These are phyloP conservation scores for Fraxinus dipetala DNA, from an alignment of 305 asterid species.

Conservation along the genomic window DNA sequence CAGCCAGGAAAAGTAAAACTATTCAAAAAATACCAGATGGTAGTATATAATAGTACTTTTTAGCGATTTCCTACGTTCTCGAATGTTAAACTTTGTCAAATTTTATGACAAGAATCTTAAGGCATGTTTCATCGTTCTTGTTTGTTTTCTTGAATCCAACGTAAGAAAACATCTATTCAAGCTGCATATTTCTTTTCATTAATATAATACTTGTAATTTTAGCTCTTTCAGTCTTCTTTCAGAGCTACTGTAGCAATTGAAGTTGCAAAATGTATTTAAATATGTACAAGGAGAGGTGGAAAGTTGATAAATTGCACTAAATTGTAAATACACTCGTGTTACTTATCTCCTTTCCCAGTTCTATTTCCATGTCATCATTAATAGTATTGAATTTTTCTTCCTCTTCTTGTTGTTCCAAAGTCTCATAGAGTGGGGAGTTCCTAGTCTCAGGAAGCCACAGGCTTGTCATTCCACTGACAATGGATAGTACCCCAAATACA, in stretches of 20 bases:
- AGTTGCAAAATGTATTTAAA: background rate
- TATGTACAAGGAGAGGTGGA: background rate
- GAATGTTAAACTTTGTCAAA: background rate
- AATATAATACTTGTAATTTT: background rate
- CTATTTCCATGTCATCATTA: slow-evolving; percentile 22
- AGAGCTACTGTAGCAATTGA: background rate
- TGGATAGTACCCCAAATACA: slow-evolving; percentile 36
- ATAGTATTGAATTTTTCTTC: slow-evolving; percentile 27
- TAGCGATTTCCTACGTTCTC: background rate
- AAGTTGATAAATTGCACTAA: background rate
- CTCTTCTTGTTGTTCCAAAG: slow-evolving; percentile 50
- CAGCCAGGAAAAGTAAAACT: slow-evolving; percentile 23
- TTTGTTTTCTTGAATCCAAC: background rate
- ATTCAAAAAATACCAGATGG: background rate
- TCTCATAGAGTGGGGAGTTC: slow-evolving; percentile 45
- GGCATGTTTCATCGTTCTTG: background rate
- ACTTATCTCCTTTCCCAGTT: slow-evolving; percentile 24
- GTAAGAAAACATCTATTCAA: background rate
- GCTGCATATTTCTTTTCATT: background rate
- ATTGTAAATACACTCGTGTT: background rate
- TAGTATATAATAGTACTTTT: background rate
- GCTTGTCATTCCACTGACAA: slow-evolving; percentile 41
- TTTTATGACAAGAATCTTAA: background rate
- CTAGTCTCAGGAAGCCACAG: slow-evolving; percentile 53
- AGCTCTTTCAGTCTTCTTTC: background rate